Base-by-base conservation (phyloP, 768 basidiomycete species). In the Pleurotus pulmonarius region DNA sequence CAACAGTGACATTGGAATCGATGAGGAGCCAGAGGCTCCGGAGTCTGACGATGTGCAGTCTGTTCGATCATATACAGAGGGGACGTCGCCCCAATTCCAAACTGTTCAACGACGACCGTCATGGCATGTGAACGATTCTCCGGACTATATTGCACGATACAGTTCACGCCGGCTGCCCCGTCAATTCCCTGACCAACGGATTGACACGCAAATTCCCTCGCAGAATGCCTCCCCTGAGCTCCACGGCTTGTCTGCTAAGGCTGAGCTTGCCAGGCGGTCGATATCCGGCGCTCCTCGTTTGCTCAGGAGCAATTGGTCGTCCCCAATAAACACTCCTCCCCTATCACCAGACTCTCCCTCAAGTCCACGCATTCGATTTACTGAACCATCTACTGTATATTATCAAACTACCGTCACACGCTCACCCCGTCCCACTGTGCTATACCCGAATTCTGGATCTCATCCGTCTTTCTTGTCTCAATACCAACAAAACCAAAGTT, bases 11-110 rank as follows among this genome's bases (percentile, higher is more conserved):
- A 73, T 80, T 39, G 69, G 81, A 59, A 86, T 86, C 6, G 89
- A 91, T 63, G 87, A 86, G 20, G 87, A 87, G 34, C 85, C 82
- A 4, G 86, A 85, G 51, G 69, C 77, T 45, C 77, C 81, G 16
- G 85, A 83, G 63, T 82, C 82, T 15, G 88, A 90, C 60, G 88
- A 89, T 63, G 78, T 85, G 44, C 79, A 76, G n/a, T 88, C 88
- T 12, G 83, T 87, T 37, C 74, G 75, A 46, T 89, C 87, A 0
- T 86, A 77, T 60, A 82, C 82, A 0, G 86, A 87, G 64, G 82
- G 77, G 7, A 58, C 65, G 3, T 47, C 61, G 7, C 60, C 46
- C 58, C 67, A 64, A 39, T 56, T 54, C n/a, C 38, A 66, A 5
- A 69, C 70, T n/a, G 64, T 68, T 4, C 62, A 68, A 51, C 73